Evolutionary conservation across 2,329 filamentous ascomycete genomes (phyloP), one percentile per base, ranked within the genome.

Genomic region (Metarhizium brunneum): DNA sequence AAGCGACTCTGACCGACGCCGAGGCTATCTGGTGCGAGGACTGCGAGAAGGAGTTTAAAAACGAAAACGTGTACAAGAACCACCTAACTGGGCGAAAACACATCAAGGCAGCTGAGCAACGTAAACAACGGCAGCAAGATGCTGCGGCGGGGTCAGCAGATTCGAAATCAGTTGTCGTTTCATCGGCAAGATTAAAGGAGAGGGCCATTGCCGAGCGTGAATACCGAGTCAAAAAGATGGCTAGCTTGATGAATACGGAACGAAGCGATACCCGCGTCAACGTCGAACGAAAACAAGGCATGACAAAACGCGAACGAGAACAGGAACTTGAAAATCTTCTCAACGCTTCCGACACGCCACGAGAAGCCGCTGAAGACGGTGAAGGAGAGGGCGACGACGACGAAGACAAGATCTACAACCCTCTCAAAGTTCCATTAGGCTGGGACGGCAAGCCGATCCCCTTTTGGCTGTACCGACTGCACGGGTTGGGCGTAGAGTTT

Each of bases 401-500:
- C 43, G 89, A 92, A 47, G 91, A 96, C 61, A 92, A 86, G 68
- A 88, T 97, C 57, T 96, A 97, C 78, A 99, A 99, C 69, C 94
- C 94, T 0, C 80, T 99, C 61, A 99, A 99, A 68, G 79, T 99
- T 2, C 94, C 94, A 0, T 80, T 99, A 7, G 92, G 90, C 2
- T 99, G 95, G 95, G 94, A 99, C 63, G 94, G 95, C 63, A 99
- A 99, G 68, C 94, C 95, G 0, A 99, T 99, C 64, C 94, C 95
- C 0, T 99, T 94, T 76, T 99, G 94, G 94, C 81, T 99, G 16
- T 99, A 97, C 78, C 94, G 96, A 63, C 80, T 99, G 16, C 94
- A 99, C 67, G 94, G 94, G 1, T 76, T 99, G 30, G 94, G 94
- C 8, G 91, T 96, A 13, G 94, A 99, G 64, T 96, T 96, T 63